A percentile compares a stretch with the other conserved stretches of the same genome.
Conservation (phyloP, 768 basidiomycete species). For the Clitopilus passeckerianus region DNA sequence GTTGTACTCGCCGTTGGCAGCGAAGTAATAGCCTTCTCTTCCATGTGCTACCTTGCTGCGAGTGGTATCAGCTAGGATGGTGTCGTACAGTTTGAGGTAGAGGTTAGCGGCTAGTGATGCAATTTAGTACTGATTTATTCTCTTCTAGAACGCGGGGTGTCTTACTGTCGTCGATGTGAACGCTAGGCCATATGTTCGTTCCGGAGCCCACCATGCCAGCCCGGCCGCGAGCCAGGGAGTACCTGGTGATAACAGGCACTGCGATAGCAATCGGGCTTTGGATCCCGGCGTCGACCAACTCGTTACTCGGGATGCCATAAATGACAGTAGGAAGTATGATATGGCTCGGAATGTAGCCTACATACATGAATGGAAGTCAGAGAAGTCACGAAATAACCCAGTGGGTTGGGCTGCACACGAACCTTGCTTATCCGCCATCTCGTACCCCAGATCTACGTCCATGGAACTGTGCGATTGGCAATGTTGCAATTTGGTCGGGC, state of each 20-base stretch:
- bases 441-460: conserved; percentile 42
- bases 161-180: conserved; percentile 49
- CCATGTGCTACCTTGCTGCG: conserved; percentile 30
- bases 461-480: conserved; percentile 41
- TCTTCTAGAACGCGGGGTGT: too few relatives aligned
- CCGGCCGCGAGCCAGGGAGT: conserved; percentile 38
- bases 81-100: too few relatives aligned
- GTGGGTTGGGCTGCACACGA: conserved; percentile 2
- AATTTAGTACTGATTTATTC: too few relatives aligned
- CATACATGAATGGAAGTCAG: not conserved
- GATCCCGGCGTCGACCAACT: conserved; percentile 45
- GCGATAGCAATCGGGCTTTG: conserved; percentile 49
- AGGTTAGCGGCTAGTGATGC: too few relatives aligned
- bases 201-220: conserved; percentile 56
- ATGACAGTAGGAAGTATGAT: conserved; percentile 54
- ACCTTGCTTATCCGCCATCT: conserved; percentile 47
- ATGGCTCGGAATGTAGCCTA: conserved; percentile 47
- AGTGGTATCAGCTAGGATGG: conserved; percentile 13
- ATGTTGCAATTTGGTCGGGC: conserved; percentile 36
- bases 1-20: conserved; percentile 42
- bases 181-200: conserved; percentile 53
- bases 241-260: conserved; percentile 43
- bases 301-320: conserved; percentile 46
- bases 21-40: conserved; percentile 50
- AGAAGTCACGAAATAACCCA: not conserved